phyloP scores from a whole-genome alignment of 1,284 basidiomycete genomes.

The Boletus holoroseus region DNA sequence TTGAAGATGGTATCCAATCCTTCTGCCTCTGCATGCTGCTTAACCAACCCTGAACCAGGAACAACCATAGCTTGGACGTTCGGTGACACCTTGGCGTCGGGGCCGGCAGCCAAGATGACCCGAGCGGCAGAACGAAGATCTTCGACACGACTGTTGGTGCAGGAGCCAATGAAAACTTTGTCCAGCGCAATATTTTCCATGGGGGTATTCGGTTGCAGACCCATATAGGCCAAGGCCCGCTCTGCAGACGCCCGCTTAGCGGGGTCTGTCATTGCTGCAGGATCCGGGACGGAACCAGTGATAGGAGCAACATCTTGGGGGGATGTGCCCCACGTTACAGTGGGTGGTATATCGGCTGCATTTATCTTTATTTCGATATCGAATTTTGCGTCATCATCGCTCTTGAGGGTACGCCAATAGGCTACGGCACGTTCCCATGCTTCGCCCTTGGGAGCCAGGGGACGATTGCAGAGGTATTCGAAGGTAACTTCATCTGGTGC shows the following conservation, averaged over 20 bases:
- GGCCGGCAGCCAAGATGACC: conserved; percentile 73
- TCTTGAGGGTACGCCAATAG: conserved; percentile 84
- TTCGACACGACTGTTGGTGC: conserved; percentile 96
- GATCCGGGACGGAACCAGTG: conserved; percentile 81
- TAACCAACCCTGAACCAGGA: conserved; percentile 91
- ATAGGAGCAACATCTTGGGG: conserved; percentile 91
- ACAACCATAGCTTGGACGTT: conserved; percentile 91
- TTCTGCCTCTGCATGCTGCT: conserved; percentile 92
- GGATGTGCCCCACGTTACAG: conserved; percentile 95
- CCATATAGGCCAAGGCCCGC: conserved; percentile 90
- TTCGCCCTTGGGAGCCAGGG: conserved; percentile 81
- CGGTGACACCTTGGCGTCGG: conserved; percentile 73
- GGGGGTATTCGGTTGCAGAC: conserved; percentile 72
- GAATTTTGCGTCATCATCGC: conserved; percentile 86
- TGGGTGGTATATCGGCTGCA: conserved; percentile 88
- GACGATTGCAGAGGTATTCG: conserved; percentile 80
- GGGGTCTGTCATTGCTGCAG: conserved; percentile 59
- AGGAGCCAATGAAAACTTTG: conserved; percentile 96
- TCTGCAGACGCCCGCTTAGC: conserved; percentile 70
- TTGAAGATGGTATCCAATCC: conserved; percentile 89
- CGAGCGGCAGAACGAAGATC: conserved; percentile 78
- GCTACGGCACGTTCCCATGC: conserved; percentile 86
- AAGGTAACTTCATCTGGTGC: conserved; percentile 93
- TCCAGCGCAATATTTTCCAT: conserved; percentile 86
- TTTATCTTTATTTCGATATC: conserved; percentile 84